Percentiles rank a stretch among this genome's conserved stretches.
Evolutionary conservation across 805 yeast genomes (phyloP).

Genomic region (Komagataella pseudopastoris): DNA sequence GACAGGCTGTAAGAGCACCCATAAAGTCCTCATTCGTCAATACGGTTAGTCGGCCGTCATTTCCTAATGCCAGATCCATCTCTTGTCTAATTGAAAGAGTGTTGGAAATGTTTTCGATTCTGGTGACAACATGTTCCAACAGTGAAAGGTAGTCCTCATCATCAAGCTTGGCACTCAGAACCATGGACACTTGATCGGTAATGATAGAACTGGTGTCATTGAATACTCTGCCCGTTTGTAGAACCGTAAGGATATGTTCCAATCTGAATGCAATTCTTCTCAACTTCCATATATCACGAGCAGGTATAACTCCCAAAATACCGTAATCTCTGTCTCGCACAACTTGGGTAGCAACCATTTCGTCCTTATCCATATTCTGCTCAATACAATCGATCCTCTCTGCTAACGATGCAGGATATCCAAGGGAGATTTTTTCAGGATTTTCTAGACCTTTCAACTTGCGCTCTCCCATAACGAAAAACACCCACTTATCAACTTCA

Average conservation of each 20-base stretch:
- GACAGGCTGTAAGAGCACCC: background rate
- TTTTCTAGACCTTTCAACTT: constrained; percentile 91
- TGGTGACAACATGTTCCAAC: constrained; percentile 51
- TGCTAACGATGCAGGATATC: constrained; percentile 54
- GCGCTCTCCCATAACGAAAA: constrained; percentile 66
- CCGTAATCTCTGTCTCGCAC: constrained; percentile 2
- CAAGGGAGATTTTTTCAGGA: constrained; percentile 73
- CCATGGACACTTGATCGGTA: background rate
- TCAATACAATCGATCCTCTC: constrained; percentile 40
- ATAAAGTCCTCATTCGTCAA: background rate
- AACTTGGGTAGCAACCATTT: background rate
- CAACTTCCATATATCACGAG: constrained; percentile 20
- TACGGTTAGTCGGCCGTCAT: background rate
- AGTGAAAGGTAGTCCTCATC: constrained; percentile 35
- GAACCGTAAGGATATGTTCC: constrained; percentile 40
- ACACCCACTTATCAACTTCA: constrained; percentile 55
- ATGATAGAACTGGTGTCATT: background rate
- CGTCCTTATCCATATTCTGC: constrained; percentile 15
- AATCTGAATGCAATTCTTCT: constrained; percentile 41
- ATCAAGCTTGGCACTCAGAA: constrained; percentile 1
- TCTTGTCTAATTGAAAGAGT: constrained; percentile 27
- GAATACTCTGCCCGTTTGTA: constrained; percentile 20
- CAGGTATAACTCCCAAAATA: constrained; percentile 15
- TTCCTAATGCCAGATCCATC: constrained; percentile 2
- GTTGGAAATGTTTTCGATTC: constrained; percentile 51